Evolutionary conservation across 768 basidiomycete genomes (phyloP).

Genomic region (Tricholoma bakamatsutake): DNA sequence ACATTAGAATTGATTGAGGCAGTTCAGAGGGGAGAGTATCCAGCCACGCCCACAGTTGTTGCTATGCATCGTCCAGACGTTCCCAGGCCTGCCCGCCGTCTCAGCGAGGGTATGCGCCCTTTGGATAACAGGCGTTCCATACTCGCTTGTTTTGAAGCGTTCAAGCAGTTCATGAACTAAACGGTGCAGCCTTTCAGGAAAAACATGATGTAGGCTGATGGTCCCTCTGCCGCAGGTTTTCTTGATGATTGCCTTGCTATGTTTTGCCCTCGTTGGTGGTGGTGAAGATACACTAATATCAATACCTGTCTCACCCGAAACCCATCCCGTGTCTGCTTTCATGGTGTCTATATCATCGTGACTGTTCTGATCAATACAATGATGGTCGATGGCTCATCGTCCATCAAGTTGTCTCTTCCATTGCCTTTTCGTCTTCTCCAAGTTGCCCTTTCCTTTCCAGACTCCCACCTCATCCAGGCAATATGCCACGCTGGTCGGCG

Average conservation of each 20-base stretch:
- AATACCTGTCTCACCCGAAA: no score
- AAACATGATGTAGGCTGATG: constrained; percentile 2
- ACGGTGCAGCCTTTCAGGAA: background rate
- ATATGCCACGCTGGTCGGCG: background rate
- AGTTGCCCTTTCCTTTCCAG: background rate
- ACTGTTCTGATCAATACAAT: no score
- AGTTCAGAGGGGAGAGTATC: background rate
- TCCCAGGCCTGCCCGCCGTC: constrained; percentile 10
- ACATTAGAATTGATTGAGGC: constrained; percentile 15
- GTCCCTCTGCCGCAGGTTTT: constrained; percentile 1
- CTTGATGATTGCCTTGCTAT: background rate
- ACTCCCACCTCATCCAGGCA: background rate
- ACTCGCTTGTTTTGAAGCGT: constrained; percentile 25
- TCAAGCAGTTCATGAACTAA: constrained; percentile 12
- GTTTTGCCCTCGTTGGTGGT: constrained; percentile 2
- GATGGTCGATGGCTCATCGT: background rate
- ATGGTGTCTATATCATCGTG: no score
- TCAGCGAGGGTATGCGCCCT: constrained; percentile 23
- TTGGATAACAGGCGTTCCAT: constrained; percentile 14
- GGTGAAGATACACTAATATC: constrained; percentile 1
- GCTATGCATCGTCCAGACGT: background rate
- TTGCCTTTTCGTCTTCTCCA: background rate
- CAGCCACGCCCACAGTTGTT: background rate
- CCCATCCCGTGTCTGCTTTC: no score
- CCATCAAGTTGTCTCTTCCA: background rate